Evolutionary conservation across 495 filamentous ascomycete genomes (phyloP).

Genomic region (Talaromyces borbonicus): DNA sequence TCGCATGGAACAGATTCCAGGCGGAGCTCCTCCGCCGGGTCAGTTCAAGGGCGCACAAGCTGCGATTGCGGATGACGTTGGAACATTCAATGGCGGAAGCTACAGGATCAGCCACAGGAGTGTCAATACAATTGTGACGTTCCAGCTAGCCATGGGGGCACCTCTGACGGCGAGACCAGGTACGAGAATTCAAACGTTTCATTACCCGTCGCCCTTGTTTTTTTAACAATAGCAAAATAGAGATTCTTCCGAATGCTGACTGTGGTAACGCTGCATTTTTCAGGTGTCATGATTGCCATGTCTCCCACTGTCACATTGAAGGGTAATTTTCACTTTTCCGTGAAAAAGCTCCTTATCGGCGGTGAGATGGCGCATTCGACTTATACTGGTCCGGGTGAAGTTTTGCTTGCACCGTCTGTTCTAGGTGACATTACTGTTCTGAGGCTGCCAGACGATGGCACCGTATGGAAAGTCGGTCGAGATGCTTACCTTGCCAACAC

Average conservation of each 20-base stretch:
- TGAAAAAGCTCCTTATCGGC: conserved; percentile 77
- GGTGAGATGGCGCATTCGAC: conserved; percentile 71
- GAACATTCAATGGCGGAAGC: conserved; percentile 91
- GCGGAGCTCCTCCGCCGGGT: conserved; percentile 37
- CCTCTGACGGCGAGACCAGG: conserved; percentile 75
- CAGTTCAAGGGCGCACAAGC: conserved; percentile 49
- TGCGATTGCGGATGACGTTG: conserved; percentile 66
- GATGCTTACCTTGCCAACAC: conserved; percentile 75
- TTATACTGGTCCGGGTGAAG: conserved; percentile 85
- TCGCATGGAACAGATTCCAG: conserved; percentile 21
- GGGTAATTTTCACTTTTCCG: conserved; percentile 67
- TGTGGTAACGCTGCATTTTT: not conserved
- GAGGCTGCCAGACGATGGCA: conserved; percentile 53
- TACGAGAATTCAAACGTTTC: conserved; percentile 23
- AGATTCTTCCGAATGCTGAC: not conserved
- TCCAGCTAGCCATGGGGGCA: conserved; percentile 84
- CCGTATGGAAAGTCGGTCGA: conserved; percentile 66
- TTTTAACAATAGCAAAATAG: not conserved
- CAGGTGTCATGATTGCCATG: conserved; percentile 91
- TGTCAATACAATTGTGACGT: conserved; percentile 76
- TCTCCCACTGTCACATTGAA: conserved; percentile 74
- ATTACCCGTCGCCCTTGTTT: too few relatives aligned
- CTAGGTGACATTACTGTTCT: conserved; percentile 83
- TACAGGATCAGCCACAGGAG: conserved; percentile 92
- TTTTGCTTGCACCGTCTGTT: conserved; percentile 69